Percentiles rank a stretch among this genome's conserved stretches.
Conservation (phyloP, 1,284 basidiomycete species). For the Ceratobasidium sp. region DNA sequence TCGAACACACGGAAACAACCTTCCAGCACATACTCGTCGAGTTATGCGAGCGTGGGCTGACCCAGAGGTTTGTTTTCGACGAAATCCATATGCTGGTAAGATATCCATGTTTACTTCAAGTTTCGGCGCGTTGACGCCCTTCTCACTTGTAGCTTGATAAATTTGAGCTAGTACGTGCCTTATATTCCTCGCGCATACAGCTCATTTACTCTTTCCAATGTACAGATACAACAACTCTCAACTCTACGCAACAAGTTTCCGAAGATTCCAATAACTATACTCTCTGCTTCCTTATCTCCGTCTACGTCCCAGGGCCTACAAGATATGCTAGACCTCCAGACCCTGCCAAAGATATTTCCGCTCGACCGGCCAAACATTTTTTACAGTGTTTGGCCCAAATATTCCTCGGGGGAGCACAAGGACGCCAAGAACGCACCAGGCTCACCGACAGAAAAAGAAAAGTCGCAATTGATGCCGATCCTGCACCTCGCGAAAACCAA, state of each 20-base stretch:
- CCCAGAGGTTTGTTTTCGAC: conserved; percentile 37
- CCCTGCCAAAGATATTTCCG: conserved; percentile 8
- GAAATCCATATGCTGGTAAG: conserved; percentile 44
- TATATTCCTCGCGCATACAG: not conserved
- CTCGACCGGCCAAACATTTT: conserved; percentile 38
- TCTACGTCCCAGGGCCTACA: not conserved
- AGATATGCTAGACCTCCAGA: not conserved
- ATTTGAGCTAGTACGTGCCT: not conserved
- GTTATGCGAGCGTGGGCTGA: conserved; percentile 22
- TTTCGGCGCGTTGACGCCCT: not conserved
- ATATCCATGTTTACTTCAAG: not conserved
- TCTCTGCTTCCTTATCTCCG: conserved; percentile 39
- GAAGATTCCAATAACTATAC: conserved; percentile 6
- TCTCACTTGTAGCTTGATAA: not conserved
- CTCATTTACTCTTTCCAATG: not conserved
- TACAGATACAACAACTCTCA: conserved; percentile 17
- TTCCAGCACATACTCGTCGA: conserved; percentile 16
- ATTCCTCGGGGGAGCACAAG: conserved; percentile 14
- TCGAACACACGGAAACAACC: conserved; percentile 24
- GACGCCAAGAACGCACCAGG: not conserved
- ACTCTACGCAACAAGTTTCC: conserved; percentile 30
- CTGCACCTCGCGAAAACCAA: conserved; percentile 1
- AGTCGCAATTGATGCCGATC: conserved; percentile 11
- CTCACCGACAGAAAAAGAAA: conserved; percentile 12
- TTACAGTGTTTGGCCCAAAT: conserved; percentile 20